Base-by-base conservation (phyloP, 345 rosid species). In the Dimocarpus longan region DNA sequence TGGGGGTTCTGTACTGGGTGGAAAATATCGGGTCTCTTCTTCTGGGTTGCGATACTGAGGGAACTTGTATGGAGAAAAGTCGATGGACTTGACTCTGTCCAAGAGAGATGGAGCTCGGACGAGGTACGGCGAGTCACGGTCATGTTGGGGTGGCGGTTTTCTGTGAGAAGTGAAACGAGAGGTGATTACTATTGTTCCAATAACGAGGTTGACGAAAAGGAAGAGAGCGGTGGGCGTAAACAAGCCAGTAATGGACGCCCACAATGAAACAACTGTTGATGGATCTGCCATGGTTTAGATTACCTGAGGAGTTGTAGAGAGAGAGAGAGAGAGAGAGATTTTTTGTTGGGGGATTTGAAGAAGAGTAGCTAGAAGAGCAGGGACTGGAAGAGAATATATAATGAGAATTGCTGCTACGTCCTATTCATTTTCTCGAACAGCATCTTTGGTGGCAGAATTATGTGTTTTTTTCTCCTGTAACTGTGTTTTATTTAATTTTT, bases 161-260 rank as follows among this genome's bases (percentile, higher is more conserved):
- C 52, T 76, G 5, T 32, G 37, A 32, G 37, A 3, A 32, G 37
- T 32, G 37, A 32, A 3, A 32, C 87, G 87, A 70, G 96, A 86
- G 26, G 77, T 82, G 75, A 93, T 54, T 22, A 73, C 75, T 75
- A 91, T 86, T 77, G 92, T 88, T 70, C 87, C 94, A 71, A 93
- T 89, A 78, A 88, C 76, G 59, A 93, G 81, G 74, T 93, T 93
- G 77, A 93, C 78, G 24, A 91, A 62, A 77, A 93, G 78, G 81
- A 93, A 91, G 44, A 93, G 92, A 13, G 89, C 80, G 52, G 90
- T 73, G 40, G 93, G 91, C 3, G 92, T 85, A 68, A 87, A 54
- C 87, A 88, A 90, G 83, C 80, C 77, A 50, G 86, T 80, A 15
- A 81, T n/a, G 63, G 76, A 80, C 24, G n/a, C 73, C 80, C 65